Evolutionary conservation across 805 yeast species (phyloP).

Genomic region (Candida odintsovae): DNA sequence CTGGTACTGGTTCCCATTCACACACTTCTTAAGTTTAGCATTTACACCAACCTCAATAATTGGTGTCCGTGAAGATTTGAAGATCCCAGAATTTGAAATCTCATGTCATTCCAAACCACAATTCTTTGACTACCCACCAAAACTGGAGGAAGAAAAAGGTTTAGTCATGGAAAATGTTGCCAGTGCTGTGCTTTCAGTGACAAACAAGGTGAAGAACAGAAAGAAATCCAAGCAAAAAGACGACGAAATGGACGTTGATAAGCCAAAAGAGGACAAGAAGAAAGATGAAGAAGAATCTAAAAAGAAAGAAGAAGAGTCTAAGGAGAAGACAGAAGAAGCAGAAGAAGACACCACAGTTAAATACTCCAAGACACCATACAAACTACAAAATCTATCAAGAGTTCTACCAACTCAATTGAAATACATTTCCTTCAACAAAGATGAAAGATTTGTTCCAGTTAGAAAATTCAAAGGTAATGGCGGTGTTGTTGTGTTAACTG

Average conservation of each 20-base stretch:
- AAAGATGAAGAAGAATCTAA: slow-evolving; percentile 9
- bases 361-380: slow-evolving; percentile 60
- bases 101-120: slow-evolving; percentile 78
- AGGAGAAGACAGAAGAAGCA: slow-evolving; percentile 16
- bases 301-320: slow-evolving; percentile 23
- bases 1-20: slow-evolving; percentile 98
- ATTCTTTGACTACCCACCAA: slow-evolving; percentile 85
- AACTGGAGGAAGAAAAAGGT: slow-evolving; percentile 68
- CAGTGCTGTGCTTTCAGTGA: slow-evolving; percentile 91
- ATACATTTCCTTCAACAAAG: slow-evolving; percentile 71
- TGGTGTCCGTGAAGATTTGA: slow-evolving; percentile 80
- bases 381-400: slow-evolving; percentile 74
- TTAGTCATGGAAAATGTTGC: slow-evolving; percentile 85
- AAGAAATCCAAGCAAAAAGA: slow-evolving; percentile 52
- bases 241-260: slow-evolving; percentile 42
- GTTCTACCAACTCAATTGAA: slow-evolving; percentile 86
- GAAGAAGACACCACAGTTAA: slow-evolving; percentile 36
- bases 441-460: slow-evolving; percentile 75
- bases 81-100: slow-evolving; percentile 77
- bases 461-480: slow-evolving; percentile 64
- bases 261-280: slow-evolving; percentile 21
- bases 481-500: slow-evolving; percentile 70
- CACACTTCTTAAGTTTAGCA: slow-evolving; percentile 88
- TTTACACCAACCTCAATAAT: slow-evolving; percentile 88
- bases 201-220: slow-evolving; percentile 90